Conservation (phyloP, 176 grass and related monocot genomes). For the Triticum dicoccoides region DNA sequence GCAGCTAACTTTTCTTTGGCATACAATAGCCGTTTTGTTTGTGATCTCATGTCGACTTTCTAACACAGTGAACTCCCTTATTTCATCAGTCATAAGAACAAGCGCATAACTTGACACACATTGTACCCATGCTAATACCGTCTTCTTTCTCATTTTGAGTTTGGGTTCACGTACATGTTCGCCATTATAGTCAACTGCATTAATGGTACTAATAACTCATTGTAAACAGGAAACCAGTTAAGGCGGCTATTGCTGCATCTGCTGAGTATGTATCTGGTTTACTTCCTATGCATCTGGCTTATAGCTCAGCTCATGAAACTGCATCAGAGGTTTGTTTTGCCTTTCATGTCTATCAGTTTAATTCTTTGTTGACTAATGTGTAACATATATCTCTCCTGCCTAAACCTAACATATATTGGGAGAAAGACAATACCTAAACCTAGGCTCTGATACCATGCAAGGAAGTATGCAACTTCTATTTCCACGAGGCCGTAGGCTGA, state of each 20-base stretch:
- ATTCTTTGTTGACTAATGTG: constrained; percentile 2
- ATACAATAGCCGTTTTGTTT: not conserved
- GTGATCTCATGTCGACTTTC: not conserved
- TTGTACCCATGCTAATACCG: not conserved
- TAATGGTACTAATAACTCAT: constrained; percentile 16
- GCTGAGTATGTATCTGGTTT: constrained; percentile 86
- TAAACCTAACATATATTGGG: too few species aligned
- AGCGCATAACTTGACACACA: not conserved
- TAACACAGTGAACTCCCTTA: not conserved
- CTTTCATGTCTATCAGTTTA: not conserved
- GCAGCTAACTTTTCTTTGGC: not conserved
- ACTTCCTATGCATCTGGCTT: constrained; percentile 79
- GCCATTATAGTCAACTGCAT: not conserved
- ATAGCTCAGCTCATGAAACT: constrained; percentile 93
- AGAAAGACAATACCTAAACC: too few species aligned
- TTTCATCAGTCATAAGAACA: not conserved
- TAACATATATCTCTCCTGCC: not conserved
- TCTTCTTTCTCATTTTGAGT: not conserved
- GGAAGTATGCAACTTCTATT: too few species aligned
- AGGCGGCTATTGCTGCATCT: constrained; percentile 83
- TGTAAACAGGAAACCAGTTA: constrained; percentile 71
- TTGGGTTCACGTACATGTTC: not conserved
- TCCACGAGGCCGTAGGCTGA: too few species aligned
- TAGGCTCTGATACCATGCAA: too few species aligned
- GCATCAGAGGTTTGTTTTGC: constrained; percentile 69